Percentiles rank a stretch among this genome's conserved stretches.
phyloP scores from a whole-genome alignment of 148 eudicot species.

The Diospyros kaki region DNA sequence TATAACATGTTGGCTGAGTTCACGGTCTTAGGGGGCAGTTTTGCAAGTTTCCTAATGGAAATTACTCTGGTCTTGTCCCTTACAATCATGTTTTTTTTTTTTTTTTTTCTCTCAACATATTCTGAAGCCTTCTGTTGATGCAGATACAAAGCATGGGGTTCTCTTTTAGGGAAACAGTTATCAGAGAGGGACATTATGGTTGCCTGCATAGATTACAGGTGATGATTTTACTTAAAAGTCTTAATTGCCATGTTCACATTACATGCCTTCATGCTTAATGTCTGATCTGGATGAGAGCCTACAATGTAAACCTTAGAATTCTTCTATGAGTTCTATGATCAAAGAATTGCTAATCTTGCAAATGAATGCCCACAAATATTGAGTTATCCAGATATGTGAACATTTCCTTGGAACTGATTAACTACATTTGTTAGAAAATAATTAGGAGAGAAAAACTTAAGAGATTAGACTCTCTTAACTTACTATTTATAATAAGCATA shows the following conservation, averaged over 20 bases:
- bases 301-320: neutral
- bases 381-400: neutral
- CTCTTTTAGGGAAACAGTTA: conserved; percentile 64
- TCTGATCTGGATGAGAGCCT: neutral
- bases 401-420: neutral
- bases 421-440: neutral
- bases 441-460: too few relatives aligned
- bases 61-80: neutral
- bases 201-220: conserved; percentile 89
- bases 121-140: conserved; percentile 17
- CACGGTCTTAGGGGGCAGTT: neutral
- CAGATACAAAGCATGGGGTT: conserved; percentile 86
- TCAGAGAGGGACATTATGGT: conserved; percentile 69
- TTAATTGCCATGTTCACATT: neutral
- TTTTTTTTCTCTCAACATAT: conserved; percentile 2
- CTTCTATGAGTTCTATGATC: neutral
- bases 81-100: neutral
- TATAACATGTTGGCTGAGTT: neutral
- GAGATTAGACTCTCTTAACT: too few relatives aligned
- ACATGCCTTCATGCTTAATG: neutral
- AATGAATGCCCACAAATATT: neutral
- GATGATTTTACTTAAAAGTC: conserved; percentile 8
- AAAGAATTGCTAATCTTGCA: neutral
- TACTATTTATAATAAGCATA: too few relatives aligned
- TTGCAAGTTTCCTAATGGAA: neutral